phyloP scores from a whole-genome alignment of 306 rosid species.

The Ochetophila trinervis region DNA sequence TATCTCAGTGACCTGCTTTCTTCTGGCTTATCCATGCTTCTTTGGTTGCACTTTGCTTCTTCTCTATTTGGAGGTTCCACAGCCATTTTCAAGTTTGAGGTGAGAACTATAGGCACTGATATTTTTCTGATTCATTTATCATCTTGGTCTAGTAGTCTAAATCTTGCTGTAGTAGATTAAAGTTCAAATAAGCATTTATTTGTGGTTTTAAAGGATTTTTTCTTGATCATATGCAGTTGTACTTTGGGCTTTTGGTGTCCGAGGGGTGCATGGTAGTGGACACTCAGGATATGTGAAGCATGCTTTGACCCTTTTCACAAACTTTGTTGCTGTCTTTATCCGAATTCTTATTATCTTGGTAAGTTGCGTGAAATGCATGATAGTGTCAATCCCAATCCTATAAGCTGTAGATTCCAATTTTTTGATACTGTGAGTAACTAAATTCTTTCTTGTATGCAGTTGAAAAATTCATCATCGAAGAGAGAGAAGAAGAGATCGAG shows the following conservation, averaged over 20 bases:
- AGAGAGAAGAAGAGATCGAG: slow-evolving; percentile 12
- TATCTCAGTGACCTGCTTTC: slow-evolving; percentile 90
- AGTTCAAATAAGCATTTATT: background rate
- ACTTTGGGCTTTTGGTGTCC: slow-evolving; percentile 82
- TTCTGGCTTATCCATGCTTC: slow-evolving; percentile 76
- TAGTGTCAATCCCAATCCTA: background rate
- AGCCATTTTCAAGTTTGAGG: slow-evolving; percentile 81
- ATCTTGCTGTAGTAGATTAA: background rate
- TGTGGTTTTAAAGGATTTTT: background rate
- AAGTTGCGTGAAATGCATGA: slow-evolving; percentile 8
- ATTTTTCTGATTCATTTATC: background rate
- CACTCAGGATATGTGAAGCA: slow-evolving; percentile 91
- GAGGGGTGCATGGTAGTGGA: slow-evolving; percentile 75
- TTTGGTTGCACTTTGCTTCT: slow-evolving; percentile 83
- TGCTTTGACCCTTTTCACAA: slow-evolving; percentile 75
- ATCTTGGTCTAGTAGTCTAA: background rate
- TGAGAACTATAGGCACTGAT: slow-evolving; percentile 7
- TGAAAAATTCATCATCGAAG: slow-evolving; percentile 13
- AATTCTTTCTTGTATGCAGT: background rate
- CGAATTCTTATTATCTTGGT: slow-evolving; percentile 75
- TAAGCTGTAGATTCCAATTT: background rate
- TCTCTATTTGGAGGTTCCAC: slow-evolving; percentile 72
- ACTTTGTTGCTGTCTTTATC: slow-evolving; percentile 67
- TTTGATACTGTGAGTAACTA: background rate
- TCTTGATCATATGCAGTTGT: slow-evolving; percentile 49